Conservation (phyloP, 257 asterid species). For the Solanum raphanifolium region DNA sequence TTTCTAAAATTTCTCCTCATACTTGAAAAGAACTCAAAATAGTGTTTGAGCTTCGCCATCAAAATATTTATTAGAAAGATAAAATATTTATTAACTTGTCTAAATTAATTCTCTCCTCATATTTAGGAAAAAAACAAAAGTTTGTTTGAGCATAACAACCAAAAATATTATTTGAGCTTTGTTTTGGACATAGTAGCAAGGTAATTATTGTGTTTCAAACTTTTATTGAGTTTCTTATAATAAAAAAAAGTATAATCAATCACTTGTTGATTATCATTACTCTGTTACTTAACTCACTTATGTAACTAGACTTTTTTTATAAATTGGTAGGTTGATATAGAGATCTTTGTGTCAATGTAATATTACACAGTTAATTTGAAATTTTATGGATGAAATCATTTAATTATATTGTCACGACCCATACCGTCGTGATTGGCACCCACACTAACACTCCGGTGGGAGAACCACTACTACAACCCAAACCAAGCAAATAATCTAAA, state of each 20-base stretch:
- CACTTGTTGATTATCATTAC: background rate
- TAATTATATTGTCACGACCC: no score
- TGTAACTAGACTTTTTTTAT: background rate
- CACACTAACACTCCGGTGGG: no score
- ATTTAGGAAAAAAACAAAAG: no score
- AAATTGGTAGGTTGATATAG: background rate
- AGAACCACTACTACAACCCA: no score
- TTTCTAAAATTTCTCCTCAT: no score
- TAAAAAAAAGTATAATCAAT: background rate
- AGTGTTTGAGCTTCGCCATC: no score
- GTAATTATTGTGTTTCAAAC: background rate
- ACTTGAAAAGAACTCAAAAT: no score
- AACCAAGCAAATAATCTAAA: no score
- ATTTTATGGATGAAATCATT: background rate
- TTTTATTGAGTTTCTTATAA: background rate
- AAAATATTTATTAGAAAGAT: no score
- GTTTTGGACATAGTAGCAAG: background rate
- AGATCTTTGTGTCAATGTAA: background rate
- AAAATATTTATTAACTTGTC: background rate
- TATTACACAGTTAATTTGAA: no score
- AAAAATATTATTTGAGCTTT: no score
- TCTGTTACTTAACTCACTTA: background rate
- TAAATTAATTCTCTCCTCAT: background rate
- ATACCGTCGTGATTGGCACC: no score
- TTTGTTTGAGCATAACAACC: background rate